Evolutionary conservation across 441 rosid genomes (phyloP), one percentile per base, ranked within the genome.

Genomic region (Adansonia madagascariensis): DNA sequence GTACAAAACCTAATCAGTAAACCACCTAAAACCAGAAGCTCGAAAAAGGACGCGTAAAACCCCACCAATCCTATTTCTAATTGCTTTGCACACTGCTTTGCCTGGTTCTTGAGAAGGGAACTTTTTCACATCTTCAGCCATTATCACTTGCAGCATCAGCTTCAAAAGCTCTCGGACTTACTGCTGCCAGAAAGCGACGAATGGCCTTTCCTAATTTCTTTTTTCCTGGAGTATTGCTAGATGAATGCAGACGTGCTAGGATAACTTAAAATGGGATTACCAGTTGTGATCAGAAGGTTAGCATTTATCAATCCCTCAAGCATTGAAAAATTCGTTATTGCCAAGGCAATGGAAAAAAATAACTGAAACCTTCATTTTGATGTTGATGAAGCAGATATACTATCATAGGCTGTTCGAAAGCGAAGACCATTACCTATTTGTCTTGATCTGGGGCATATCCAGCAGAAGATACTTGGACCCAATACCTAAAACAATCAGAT

Each of bases 381-480:
- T 66, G 78, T 75, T 10, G 92, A 80, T 71, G 77, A 82, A 74
- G 47, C 49, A 1, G 79, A 74, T 27, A 39, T 27, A 18, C 80
- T 74, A 76, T 90, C 93, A 73, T 84, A 92, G 55, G 91, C 82
- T 71, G 97, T 89, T 27, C 84, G 93, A 77, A 88, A 92, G 74
- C 80, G 91, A 71, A 94, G 87, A 84, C 98, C 98, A 7, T 89
- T 84, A 80, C 92, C 91, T 1, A 89, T 83, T 79, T 94, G 92
- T 49, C 77, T 81, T 39, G 95, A 81, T 6, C 78, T 74, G 71
- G 97, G 97, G 65, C 96, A 94, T 18, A 87, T 41, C 98, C 98
- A 94, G 84, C 92, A 82, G 53, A 87, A 86, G 82, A 91, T 82
- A 84, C 83, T 87, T 46, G 91, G 94, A 78, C 98, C 98, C 75